Evolutionary conservation across 257 asterid species (phyloP).

Genomic region (Nicotiana undulata): DNA sequence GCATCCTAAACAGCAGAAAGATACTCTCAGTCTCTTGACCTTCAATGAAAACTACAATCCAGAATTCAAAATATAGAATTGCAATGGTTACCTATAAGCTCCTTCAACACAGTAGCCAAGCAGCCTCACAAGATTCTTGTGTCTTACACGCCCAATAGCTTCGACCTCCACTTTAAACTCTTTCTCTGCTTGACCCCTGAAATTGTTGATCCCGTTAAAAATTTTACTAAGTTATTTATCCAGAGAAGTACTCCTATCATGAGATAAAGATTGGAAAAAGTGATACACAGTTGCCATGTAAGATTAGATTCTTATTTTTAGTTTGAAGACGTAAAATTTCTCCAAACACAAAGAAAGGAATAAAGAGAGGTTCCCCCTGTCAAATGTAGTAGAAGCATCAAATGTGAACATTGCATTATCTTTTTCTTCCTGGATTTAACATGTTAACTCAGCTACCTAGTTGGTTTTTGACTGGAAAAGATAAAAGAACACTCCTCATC

Average conservation of each 20-base stretch:
- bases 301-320: background rate
- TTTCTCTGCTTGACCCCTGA: constrained; percentile 94
- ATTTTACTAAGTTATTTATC: background rate
- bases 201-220: background rate
- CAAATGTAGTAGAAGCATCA: background rate
- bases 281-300: background rate
- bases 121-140: constrained; percentile 88
- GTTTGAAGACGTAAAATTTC: background rate
- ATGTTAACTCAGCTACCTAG: background rate
- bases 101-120: constrained; percentile 97
- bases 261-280: constrained; percentile 13
- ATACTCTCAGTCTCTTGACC: constrained; percentile 9
- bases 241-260: background rate
- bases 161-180: constrained; percentile 97
- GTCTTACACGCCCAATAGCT: constrained; percentile 89
- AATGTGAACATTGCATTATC: background rate
- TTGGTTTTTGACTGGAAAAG: background rate
- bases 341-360: background rate
- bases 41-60: background rate
- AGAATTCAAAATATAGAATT: background rate
- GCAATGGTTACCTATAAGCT: constrained; percentile 62
- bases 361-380: background rate
- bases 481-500: background rate
- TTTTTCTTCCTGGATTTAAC: background rate
- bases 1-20: constrained; percentile 51